Evolutionary conservation across 495 filamentous ascomycete species (phyloP), one percentile per base, ranked within the genome.

Genomic region (Tricharina praecox): DNA sequence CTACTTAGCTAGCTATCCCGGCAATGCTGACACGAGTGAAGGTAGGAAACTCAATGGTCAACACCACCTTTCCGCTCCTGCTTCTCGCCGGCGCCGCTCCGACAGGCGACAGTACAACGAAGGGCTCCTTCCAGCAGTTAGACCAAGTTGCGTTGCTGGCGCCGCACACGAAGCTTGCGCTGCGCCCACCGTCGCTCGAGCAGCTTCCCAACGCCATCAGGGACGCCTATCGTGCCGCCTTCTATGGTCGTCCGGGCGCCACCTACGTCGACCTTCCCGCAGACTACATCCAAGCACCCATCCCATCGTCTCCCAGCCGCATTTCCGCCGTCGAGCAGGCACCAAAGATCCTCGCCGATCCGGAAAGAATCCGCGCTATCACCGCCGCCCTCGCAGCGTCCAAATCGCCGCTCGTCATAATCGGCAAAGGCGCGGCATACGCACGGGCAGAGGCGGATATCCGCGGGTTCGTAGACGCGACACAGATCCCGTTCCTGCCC

Each of bases 371-470:
- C n/a, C 46, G 55, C 36, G 64, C 64, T n/a, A 62, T 71, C 25
- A 64, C 66, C 0, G 51, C 68, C 23, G 59, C 76, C 3, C 52
- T 79, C 9, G 66, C 67, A 45, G 57, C 54, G 20, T 71, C 76
- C 0, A 66, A 70, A 38, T 62, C 69, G 8, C 77, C 76, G 21
- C 58, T 81, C 2, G 53, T 79, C 5, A 62, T 79, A 4, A 57
- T 79, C 47, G 75, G 77, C 8, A 79, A 79, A 47, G 76, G 75
- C 1, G 73, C 76, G 1, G 73, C 74, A 21, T 77, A 76, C 51
- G 70, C 72, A 11, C 64, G 66, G 25, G 69, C 76, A 1, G 75
- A 77, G 50, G 18, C 24, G 1, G 56, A 53, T 4, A 68, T 79
- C 15, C 56, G 65, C 20, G 45, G 59, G 5, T 63, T 79, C n/a